These are phyloP conservation scores for Annulohypoxylon nitens DNA, from an alignment of 495 filamentous ascomycete species.

Conservation along the genomic window DNA sequence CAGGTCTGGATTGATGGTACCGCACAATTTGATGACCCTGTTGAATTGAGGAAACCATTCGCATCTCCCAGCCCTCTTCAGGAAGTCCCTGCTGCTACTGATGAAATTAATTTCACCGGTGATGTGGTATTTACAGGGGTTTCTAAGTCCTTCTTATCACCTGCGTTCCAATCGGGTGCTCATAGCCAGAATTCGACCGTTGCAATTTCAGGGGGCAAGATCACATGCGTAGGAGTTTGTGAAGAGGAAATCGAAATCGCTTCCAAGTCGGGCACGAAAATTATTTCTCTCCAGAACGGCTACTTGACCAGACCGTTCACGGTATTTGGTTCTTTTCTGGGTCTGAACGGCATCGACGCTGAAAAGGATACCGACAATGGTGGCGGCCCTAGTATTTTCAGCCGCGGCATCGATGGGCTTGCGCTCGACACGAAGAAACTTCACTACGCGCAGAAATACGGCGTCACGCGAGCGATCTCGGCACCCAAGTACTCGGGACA, in stretches of 20 bases:
- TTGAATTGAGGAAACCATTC: slow-evolving; percentile 57
- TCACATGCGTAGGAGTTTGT: slow-evolving; percentile 65
- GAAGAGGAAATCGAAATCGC: slow-evolving; percentile 52
- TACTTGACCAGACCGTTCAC: slow-evolving; percentile 68
- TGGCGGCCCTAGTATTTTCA: slow-evolving; percentile 53
- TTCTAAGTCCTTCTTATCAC: slow-evolving; percentile 55
- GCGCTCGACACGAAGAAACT: slow-evolving; percentile 61
- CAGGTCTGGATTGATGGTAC: slow-evolving; percentile 77
- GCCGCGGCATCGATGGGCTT: slow-evolving; percentile 62
- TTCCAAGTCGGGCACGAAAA: slow-evolving; percentile 42
- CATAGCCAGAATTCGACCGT: slow-evolving; percentile 51
- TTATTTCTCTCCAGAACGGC: slow-evolving; percentile 66
- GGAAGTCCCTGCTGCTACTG: slow-evolving; percentile 48
- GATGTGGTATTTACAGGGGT: slow-evolving; percentile 65
- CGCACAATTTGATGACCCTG: slow-evolving; percentile 60
- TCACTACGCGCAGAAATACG: slow-evolving; percentile 56
- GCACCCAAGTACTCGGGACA: slow-evolving; percentile 54
- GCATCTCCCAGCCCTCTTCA: slow-evolving; percentile 48
- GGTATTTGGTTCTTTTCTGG: slow-evolving; percentile 65
- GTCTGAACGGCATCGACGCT: slow-evolving; percentile 68
- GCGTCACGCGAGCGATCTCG: slow-evolving; percentile 63
- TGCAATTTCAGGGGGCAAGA: slow-evolving; percentile 61
- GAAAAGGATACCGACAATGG: slow-evolving; percentile 65
- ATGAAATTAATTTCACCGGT: slow-evolving; percentile 50
- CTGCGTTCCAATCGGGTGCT: not conserved